phyloP scores from a whole-genome alignment of 1,139 yeast genomes.

The Protomyces inouyei region DNA sequence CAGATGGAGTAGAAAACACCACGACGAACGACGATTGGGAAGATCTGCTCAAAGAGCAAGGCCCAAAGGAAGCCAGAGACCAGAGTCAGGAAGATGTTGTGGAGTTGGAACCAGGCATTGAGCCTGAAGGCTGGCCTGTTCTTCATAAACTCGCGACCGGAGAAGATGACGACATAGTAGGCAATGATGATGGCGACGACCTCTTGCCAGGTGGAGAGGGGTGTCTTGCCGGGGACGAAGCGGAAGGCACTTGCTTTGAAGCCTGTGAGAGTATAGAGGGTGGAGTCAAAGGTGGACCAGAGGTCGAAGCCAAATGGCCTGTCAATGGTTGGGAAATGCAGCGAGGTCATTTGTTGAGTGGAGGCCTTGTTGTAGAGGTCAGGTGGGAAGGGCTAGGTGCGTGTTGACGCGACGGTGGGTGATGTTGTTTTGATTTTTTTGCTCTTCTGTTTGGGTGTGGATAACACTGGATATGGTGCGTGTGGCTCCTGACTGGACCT shows the following conservation, averaged over 20 bases:
- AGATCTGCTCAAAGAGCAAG: conserved; percentile 73
- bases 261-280: conserved; percentile 52
- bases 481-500: no score
- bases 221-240: conserved; percentile 55
- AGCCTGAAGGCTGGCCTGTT: conserved; percentile 62
- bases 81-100: conserved; percentile 70
- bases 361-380: not conserved
- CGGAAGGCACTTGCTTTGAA: conserved; percentile 63
- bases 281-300: conserved; percentile 66
- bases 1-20: conserved; percentile 88
- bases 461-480: no score
- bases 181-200: conserved; percentile 54
- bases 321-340: conserved; percentile 56
- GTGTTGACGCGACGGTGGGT: not conserved
- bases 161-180: conserved; percentile 77
- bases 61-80: conserved; percentile 63
- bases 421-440: not conserved
- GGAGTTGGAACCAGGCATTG: conserved; percentile 69
- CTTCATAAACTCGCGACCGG: conserved; percentile 63
- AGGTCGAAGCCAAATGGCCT: conserved; percentile 85
- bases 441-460: no score
- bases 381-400: not conserved
- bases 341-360: not conserved
- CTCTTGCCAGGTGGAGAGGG: conserved; percentile 56
- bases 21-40: conserved; percentile 70